Percentiles rank a stretch among this genome's conserved stretches.
Evolutionary conservation across 148 eudicot species (phyloP).

Genomic region (Fagopyrum esculentum): DNA sequence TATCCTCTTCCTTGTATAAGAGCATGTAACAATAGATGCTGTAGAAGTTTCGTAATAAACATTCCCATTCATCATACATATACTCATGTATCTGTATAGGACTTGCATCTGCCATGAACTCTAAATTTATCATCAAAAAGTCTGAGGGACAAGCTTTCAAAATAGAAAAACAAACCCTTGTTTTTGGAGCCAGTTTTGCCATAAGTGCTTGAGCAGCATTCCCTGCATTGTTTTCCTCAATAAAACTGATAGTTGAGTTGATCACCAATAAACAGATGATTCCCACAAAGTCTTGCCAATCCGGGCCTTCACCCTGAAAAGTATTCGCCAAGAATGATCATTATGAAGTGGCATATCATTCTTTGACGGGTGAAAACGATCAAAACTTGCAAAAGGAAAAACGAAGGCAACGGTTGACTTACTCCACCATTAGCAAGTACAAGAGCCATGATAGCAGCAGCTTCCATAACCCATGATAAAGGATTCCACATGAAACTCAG

Average conservation of each 20-base stretch:
- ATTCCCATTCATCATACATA: neutral
- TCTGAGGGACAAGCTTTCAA: neutral
- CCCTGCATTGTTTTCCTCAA: slow-evolving; percentile 77
- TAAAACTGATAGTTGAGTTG: slow-evolving; percentile 65
- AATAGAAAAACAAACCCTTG: slow-evolving; percentile 37
- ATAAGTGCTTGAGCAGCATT: slow-evolving; percentile 71
- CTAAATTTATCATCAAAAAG: neutral
- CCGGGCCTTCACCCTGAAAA: slow-evolving; percentile 59
- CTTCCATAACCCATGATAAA: slow-evolving; percentile 83
- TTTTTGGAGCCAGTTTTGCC: slow-evolving; percentile 64
- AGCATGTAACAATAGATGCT: neutral
- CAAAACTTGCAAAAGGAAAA: neutral
- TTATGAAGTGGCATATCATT: neutral
- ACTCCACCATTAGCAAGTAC: slow-evolving; percentile 79
- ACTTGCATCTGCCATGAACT: neutral
- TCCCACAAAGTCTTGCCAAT: slow-evolving; percentile 76
- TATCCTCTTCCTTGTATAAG: neutral
- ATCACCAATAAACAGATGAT: slow-evolving; percentile 49
- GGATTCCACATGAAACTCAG: slow-evolving; percentile 88
- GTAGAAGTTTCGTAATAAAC: neutral
- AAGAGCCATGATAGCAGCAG: slow-evolving; percentile 76
- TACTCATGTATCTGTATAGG: neutral
- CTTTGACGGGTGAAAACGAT: neutral
- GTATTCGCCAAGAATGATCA: neutral
- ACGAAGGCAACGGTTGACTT: slow-evolving; percentile 19